Evolutionary conservation across 2,329 filamentous ascomycete species (phyloP).

Genomic region (Ophioceras dolichostomum): DNA sequence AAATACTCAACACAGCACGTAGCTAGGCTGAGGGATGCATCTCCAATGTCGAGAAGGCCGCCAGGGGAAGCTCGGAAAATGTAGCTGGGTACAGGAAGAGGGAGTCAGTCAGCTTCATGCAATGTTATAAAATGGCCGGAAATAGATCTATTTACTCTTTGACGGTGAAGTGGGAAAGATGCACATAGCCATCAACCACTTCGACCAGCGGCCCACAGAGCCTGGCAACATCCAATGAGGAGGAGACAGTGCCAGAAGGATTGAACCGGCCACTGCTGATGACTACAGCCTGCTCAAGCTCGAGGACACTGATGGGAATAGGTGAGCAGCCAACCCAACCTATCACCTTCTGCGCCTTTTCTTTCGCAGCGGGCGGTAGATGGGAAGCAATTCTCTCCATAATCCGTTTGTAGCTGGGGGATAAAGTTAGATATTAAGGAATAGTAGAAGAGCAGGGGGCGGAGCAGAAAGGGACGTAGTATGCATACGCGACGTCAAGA

Average conservation of each 20-base stretch:
- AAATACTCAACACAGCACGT: background rate
- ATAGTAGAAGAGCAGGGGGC: too few relatives aligned
- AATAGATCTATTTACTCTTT: slow-evolving; percentile 11
- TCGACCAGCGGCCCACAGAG: slow-evolving; percentile 19
- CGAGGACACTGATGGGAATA: slow-evolving; percentile 7
- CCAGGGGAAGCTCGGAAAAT: too few relatives aligned
- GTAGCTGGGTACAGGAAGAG: too few relatives aligned
- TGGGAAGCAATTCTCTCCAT: slow-evolving; percentile 5
- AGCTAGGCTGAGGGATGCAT: background rate
- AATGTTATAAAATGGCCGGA: background rate
- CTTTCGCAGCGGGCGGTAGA: slow-evolving; percentile 5
- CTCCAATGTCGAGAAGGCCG: background rate
- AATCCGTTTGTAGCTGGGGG: slow-evolving; percentile 5
- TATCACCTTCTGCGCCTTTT: slow-evolving; percentile 8
- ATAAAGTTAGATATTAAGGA: background rate
- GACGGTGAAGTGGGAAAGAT: slow-evolving; percentile 20
- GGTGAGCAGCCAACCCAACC: slow-evolving; percentile 12
- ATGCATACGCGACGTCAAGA: slow-evolving; percentile 17
- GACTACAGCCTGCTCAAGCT: slow-evolving; percentile 8
- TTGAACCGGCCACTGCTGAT: background rate
- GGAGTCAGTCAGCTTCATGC: too few relatives aligned
- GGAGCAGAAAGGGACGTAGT: background rate
- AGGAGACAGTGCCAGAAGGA: background rate
- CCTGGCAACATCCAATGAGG: slow-evolving; percentile 6
- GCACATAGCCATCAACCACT: slow-evolving; percentile 13